These are phyloP conservation scores for Brassica juncea DNA, from an alignment of 345 rosid species.

Conservation along the genomic window DNA sequence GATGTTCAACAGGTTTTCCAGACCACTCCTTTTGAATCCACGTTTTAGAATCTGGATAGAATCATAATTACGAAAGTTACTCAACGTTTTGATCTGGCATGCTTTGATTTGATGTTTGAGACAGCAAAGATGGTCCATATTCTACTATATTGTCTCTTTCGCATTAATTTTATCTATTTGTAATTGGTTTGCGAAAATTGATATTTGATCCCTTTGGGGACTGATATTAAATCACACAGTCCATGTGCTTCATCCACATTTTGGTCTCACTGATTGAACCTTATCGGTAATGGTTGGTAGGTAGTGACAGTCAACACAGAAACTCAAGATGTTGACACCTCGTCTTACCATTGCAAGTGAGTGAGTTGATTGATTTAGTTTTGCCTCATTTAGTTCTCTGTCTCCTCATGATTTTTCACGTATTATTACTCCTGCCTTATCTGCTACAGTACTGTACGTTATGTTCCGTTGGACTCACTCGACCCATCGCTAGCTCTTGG, in stretches of 20 bases:
- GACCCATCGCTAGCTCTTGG: conserved; percentile 93
- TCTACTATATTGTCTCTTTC: neutral
- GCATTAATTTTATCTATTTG: neutral
- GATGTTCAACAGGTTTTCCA: conserved; percentile 58
- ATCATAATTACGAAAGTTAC: neutral
- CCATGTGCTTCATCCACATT: conserved; percentile 28
- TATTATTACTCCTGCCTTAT: neutral
- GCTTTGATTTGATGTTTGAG: neutral
- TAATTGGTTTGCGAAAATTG: neutral
- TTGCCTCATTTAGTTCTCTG: conserved; percentile 2
- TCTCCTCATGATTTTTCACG: conserved; percentile 1
- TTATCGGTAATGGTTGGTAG: conserved; percentile 44
- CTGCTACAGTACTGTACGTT: conserved; percentile 53
- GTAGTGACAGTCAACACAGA: conserved; percentile 58
- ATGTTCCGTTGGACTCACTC: conserved; percentile 70
- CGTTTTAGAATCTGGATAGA: neutral
- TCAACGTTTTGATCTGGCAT: neutral
- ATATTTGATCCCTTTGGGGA: neutral
- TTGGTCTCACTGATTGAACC: conserved; percentile 17
- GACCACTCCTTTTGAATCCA: neutral
- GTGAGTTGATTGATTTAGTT: conserved; percentile 42
- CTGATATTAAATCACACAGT: conserved; percentile 12
- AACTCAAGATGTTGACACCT: conserved; percentile 62
- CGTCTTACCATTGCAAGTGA: conserved; percentile 87
- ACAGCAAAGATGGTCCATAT: neutral